Evolutionary conservation across 164 flowering plant genomes (phyloP).

Genomic region (Stephania japonica): DNA sequence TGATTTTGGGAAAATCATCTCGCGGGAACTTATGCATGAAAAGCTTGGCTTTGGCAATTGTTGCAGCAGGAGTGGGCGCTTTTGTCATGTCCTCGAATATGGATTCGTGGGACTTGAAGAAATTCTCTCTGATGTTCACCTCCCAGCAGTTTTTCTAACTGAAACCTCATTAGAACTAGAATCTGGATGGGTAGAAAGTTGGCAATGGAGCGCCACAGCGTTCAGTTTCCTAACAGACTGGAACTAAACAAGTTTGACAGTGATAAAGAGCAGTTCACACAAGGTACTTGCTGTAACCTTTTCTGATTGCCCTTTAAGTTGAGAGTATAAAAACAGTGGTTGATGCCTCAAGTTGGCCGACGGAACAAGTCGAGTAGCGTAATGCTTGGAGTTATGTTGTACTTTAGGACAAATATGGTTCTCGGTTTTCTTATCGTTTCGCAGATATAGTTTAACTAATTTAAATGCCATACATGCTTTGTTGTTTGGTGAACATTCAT

Average conservation of each 20-base stretch:
- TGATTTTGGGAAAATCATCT: constrained; percentile 38
- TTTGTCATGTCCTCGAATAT: constrained; percentile 37
- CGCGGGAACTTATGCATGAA: constrained; percentile 57
- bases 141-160: constrained; percentile 24
- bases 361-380: not conserved
- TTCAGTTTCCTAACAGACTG: not conserved
- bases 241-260: not conserved
- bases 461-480: not conserved
- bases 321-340: not conserved
- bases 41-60: constrained; percentile 25
- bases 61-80: constrained; percentile 47
- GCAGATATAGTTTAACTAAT: not conserved
- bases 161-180: not conserved
- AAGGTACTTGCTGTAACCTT: not conserved
- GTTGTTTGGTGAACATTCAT: not conserved
- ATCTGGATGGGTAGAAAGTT: not conserved
- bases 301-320: not conserved
- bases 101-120: constrained; percentile 50
- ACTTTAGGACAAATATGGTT: not conserved
- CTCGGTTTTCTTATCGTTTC: not conserved
- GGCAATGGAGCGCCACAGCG: not conserved
- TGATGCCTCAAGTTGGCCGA: constrained; percentile 2
- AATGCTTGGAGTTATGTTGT: not conserved
- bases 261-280: not conserved
- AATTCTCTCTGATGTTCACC: constrained; percentile 35